phyloP scores from a whole-genome alignment of 768 basidiomycete genomes.

The Collybia sp. region DNA sequence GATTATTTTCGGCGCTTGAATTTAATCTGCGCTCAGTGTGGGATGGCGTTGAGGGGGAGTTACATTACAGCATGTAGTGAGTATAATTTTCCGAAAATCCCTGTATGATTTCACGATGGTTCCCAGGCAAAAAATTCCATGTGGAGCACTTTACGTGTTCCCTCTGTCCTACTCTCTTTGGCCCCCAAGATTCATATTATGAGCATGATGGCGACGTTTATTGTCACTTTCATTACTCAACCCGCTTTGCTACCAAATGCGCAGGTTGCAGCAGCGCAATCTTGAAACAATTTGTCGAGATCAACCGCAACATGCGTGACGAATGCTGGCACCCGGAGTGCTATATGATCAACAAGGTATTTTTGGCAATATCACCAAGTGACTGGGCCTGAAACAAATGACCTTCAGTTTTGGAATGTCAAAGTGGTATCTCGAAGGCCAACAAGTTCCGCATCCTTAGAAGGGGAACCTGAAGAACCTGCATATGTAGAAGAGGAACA shows the following conservation, averaged over 20 bases:
- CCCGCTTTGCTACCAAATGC: slow-evolving; percentile 97
- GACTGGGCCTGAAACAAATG: slow-evolving; percentile 1
- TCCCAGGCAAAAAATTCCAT: slow-evolving; percentile 93
- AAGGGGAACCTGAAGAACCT: slow-evolving; percentile 46
- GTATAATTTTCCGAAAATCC: slow-evolving; percentile 14
- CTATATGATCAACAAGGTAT: slow-evolving; percentile 99
- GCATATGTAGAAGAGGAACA: slow-evolving; percentile 75
- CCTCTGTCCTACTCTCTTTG: slow-evolving; percentile 92
- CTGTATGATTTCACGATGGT: slow-evolving; percentile 8
- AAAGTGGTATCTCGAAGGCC: slow-evolving; percentile 80
- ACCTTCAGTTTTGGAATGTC: slow-evolving; percentile 93
- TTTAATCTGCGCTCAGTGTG: slow-evolving; percentile 95
- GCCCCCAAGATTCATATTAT: slow-evolving; percentile 98
- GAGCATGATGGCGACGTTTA: slow-evolving; percentile 98
- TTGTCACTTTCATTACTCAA: slow-evolving; percentile 99
- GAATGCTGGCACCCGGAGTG: slow-evolving; percentile 99
- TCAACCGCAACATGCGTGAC: slow-evolving; percentile 96
- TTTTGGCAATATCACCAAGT: slow-evolving; percentile 12
- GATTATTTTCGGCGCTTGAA: slow-evolving; percentile 97
- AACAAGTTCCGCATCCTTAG: slow-evolving; percentile 50
- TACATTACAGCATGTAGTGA: slow-evolving; percentile 99
- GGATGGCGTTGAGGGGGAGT: slow-evolving; percentile 89
- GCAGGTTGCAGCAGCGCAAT: slow-evolving; percentile 97
- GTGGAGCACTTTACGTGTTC: slow-evolving; percentile 99
- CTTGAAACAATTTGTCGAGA: slow-evolving; percentile 98